phyloP scores from a whole-genome alignment of 2,329 filamentous ascomycete genomes.

The Sporothrix luriei region DNA sequence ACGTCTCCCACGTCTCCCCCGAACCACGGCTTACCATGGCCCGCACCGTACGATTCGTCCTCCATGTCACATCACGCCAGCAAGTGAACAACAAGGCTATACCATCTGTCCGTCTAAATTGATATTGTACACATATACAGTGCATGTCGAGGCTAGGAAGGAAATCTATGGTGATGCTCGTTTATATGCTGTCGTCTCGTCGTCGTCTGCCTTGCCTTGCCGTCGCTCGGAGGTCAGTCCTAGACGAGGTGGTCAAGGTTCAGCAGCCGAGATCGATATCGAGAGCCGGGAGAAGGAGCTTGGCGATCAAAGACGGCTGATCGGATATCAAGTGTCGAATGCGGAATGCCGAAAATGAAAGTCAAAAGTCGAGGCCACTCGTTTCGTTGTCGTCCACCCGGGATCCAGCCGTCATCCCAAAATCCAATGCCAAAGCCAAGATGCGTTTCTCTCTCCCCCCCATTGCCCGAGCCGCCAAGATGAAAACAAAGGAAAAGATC shows the following conservation, averaged over 20 bases:
- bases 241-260: not conserved
- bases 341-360: not conserved
- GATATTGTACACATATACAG: conserved; percentile 59
- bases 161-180: conserved; percentile 50
- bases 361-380: not conserved
- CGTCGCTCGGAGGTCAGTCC: not conserved
- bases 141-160: conserved; percentile 47
- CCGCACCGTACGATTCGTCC: not conserved
- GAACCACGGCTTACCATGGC: no score
- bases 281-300: not conserved
- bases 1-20: not conserved
- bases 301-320: no score
- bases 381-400: conserved; percentile 14
- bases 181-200: conserved; percentile 20
- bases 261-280: conserved; percentile 10
- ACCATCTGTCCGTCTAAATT: conserved; percentile 48
- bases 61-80: not conserved
- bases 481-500: conserved; percentile 16
- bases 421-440: conserved; percentile 25
- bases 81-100: conserved; percentile 11
- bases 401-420: conserved; percentile 21
- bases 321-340: not conserved
- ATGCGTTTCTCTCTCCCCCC: conserved; percentile 25
- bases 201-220: conserved; percentile 6
- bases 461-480: conserved; percentile 5